phyloP scores from a whole-genome alignment of 164 flowering plant genomes.

The Umbellularia californica region DNA sequence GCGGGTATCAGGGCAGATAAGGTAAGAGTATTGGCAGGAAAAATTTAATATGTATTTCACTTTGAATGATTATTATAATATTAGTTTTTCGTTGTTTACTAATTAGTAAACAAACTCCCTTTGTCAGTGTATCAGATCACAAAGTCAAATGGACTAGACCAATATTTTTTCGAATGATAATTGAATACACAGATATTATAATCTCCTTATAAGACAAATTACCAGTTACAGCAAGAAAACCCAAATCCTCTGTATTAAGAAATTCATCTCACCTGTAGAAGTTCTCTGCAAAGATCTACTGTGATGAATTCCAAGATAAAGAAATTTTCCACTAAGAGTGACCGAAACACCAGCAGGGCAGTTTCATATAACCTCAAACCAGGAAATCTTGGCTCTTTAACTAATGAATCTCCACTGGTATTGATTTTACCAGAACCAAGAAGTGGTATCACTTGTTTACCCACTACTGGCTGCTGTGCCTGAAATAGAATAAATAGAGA shows the following conservation, averaged over 20 bases:
- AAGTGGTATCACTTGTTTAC: conserved; percentile 26
- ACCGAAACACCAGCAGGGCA: conserved; percentile 64
- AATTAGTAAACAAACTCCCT: background rate
- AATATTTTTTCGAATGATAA: background rate
- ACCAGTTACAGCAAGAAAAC: background rate
- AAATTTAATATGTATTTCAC: background rate
- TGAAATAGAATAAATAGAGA: conserved; percentile 74
- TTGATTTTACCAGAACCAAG: conserved; percentile 26
- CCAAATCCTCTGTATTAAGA: background rate
- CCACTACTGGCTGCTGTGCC: conserved; percentile 32
- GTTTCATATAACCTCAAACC: conserved; percentile 44
- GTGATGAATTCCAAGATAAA: conserved; percentile 51
- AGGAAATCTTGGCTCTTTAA: conserved; percentile 28
- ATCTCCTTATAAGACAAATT: background rate
- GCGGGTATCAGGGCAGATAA: no score
- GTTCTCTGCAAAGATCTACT: conserved; percentile 51
- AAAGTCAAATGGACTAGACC: background rate
- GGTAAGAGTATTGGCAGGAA: no score
- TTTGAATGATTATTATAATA: background rate
- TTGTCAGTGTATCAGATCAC: background rate
- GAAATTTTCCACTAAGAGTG: conserved; percentile 54
- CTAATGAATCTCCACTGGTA: conserved; percentile 27
- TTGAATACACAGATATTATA: no score
- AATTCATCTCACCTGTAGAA: conserved; percentile 56
- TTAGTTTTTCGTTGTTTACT: background rate